Evolutionary conservation across 345 rosid genomes (phyloP).

Genomic region (Eucalyptus microcorys): DNA sequence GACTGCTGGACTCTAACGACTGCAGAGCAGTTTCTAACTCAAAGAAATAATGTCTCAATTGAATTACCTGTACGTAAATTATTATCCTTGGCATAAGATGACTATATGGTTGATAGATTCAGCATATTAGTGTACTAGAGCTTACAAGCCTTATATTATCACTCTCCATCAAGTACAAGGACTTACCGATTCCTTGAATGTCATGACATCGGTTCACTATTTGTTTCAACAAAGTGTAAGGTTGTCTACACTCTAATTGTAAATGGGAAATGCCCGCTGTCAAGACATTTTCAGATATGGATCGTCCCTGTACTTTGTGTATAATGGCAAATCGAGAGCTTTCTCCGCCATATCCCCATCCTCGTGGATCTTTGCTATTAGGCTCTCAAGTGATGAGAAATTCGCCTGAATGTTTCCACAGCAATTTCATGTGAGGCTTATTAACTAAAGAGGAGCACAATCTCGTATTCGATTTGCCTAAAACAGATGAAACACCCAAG

Average conservation of each 20-base stretch:
- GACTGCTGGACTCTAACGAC: not conserved
- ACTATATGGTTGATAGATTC: not conserved
- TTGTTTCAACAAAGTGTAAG: not conserved
- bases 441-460: not conserved
- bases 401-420: constrained; percentile 32
- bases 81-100: not conserved
- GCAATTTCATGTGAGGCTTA: not conserved
- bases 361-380: constrained; percentile 63
- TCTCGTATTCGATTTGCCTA: not conserved
- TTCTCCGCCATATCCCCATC: constrained; percentile 57
- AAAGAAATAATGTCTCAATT: not conserved
- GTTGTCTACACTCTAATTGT: not conserved
- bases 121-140: not conserved
- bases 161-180: not conserved
- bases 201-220: not conserved
- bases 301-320: constrained; percentile 40
- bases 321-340: constrained; percentile 71
- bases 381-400: constrained; percentile 62
- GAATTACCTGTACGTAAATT: not conserved
- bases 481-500: not conserved
- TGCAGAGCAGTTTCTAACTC: not conserved
- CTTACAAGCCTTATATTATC: not conserved
- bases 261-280: not conserved
- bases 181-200: not conserved
- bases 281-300: constrained; percentile 20